Base-by-base conservation (phyloP, 2,329 filamentous ascomycete genomes). In the Fusarium stilboides region DNA sequence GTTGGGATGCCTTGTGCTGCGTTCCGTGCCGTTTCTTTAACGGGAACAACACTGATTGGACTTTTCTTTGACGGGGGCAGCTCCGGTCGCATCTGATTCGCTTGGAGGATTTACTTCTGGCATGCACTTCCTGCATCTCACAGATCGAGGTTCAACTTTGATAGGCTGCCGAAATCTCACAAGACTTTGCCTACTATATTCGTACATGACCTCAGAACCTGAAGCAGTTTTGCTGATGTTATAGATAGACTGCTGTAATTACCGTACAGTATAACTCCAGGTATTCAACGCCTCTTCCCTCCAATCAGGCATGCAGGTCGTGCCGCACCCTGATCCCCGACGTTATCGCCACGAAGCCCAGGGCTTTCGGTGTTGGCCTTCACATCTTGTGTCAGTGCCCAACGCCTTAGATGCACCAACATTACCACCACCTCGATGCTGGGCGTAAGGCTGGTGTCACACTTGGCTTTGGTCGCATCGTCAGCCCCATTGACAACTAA, bases 11-110 rank as follows among this genome's bases (percentile, higher is more conserved):
- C 34, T 57, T 46, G 53, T 50, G n/a, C 42, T 49, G 39, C 64
- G 63, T 67, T 67, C 53, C 39, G 42, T 59, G 42, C 63, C 42
- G 31, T 63, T 62, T 68, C 26, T 39, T 42, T 6, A 60, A 63
- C 44, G 39, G 39, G 37, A 37, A 37, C 6, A 24, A 39, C 40
- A 12, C 14, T 52, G 20, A 59, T 68, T 68, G 64, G 63, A 8
- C 14, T 17, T 19, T 20, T 20, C 13, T 12, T 14, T 13, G 15
- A 12, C 19, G 34, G 37, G 7, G 37, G n/a, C 2, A 9, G 4
- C 9, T 13, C 57, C 66, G 33, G 17, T 15, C 10, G 14, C 31
- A n/a, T n/a, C 15, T 58, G 40, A 57, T 57, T 69, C 33, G 55
- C 22, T 46, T 7, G 14, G 34, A n/a, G 15, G 12, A 15, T 31